Conservation (phyloP, 768 basidiomycete species). For the Boletus edulis region DNA sequence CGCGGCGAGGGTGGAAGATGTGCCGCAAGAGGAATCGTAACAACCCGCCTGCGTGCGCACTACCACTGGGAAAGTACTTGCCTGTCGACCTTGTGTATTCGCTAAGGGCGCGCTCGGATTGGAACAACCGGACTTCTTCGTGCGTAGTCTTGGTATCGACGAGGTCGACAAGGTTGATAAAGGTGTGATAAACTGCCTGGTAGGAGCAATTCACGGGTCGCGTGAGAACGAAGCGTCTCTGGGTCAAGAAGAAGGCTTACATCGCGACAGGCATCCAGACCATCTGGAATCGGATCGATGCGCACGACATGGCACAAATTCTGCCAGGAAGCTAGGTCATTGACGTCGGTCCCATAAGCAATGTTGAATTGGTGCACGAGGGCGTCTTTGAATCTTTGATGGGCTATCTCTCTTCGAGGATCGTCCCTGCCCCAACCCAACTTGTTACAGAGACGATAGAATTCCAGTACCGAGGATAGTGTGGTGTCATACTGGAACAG, state of each 20-base stretch:
- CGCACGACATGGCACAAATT: neutral
- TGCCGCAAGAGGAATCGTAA: conserved; percentile 7
- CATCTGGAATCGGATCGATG: neutral
- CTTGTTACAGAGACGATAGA: neutral
- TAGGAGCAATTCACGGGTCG: too few relatives aligned
- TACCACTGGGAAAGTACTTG: conserved; percentile 7
- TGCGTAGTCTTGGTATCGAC: neutral
- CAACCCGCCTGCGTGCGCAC: conserved; percentile 5
- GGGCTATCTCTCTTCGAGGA: neutral
- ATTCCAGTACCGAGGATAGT: neutral
- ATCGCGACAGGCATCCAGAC: neutral
- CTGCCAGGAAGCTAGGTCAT: neutral
- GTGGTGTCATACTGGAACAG: neutral
- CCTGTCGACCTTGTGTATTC: conserved; percentile 1
- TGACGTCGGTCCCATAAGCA: neutral
- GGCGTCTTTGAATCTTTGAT: neutral
- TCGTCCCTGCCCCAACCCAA: neutral
- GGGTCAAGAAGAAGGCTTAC: neutral
- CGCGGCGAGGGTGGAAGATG: conserved; percentile 1
- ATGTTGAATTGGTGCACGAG: neutral
- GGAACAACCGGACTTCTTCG: neutral
- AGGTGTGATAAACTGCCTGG: neutral
- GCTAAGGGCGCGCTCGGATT: neutral
- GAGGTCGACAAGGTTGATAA: conserved; percentile 2
- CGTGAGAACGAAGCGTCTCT: too few relatives aligned